A percentile compares a stretch with the other conserved stretches of the same genome.
phyloP scores from a whole-genome alignment of 23 red algal genomes.

The Cyanidiococcus yangmingshanensis region DNA sequence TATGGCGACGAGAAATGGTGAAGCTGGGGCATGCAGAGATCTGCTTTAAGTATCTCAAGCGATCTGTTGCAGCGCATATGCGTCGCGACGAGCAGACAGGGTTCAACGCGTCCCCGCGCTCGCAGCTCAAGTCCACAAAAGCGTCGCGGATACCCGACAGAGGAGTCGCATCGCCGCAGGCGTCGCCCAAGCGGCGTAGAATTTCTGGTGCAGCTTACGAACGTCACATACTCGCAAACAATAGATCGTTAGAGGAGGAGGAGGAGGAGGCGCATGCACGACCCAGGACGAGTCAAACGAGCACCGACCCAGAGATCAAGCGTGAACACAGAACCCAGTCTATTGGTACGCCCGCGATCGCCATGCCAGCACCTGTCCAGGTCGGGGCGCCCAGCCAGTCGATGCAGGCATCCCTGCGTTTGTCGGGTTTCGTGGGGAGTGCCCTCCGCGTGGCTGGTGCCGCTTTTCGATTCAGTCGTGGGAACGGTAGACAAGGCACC shows the following conservation, averaged over 20 bases:
- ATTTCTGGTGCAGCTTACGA: no score
- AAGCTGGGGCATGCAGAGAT: conserved; percentile 4
- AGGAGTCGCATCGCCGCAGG: no score
- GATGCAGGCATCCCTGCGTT: background rate
- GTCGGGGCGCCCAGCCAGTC: background rate
- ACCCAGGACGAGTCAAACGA: background rate
- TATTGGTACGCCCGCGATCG: background rate
- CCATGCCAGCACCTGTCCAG: background rate
- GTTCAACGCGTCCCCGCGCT: background rate
- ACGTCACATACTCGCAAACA: background rate
- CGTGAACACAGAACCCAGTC: background rate
- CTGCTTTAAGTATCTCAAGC: conserved; percentile 1
- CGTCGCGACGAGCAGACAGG: background rate
- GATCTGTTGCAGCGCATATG: background rate
- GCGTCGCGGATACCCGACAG: background rate
- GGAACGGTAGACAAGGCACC: background rate
- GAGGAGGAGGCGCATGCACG: background rate
- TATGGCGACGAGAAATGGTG: background rate
- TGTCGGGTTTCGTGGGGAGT: conserved; percentile 6
- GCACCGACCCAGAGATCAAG: background rate
- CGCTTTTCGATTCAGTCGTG: background rate
- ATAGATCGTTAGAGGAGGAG: background rate
- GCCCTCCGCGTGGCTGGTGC: conserved; percentile 2
- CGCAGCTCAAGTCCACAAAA: background rate
- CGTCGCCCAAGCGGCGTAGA: background rate